Evolutionary conservation across 2,329 filamentous ascomycete species (phyloP).

Genomic region (Colletotrichum gigasporum): DNA sequence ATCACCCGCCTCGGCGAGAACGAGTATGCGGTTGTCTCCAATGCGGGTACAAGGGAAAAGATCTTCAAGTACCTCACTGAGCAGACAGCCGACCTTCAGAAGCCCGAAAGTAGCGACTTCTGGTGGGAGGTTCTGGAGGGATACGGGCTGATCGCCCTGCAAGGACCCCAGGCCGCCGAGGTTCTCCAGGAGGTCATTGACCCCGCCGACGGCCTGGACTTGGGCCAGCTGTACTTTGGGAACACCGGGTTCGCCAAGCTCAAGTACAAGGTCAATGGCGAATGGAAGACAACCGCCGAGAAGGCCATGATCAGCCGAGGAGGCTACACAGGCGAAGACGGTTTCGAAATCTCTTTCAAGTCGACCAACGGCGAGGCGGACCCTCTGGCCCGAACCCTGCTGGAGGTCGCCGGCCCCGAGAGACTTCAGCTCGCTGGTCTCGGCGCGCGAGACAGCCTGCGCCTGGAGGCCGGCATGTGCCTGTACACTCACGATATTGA

Average conservation of each 20-base stretch:
- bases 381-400: conserved; percentile 67
- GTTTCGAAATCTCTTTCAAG: conserved; percentile 90
- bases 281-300: conserved; percentile 56
- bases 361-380: conserved; percentile 47
- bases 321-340: conserved; percentile 97
- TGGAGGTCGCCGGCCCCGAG: conserved; percentile 67
- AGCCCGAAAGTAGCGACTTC: conserved; percentile 65
- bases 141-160: conserved; percentile 85
- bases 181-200: conserved; percentile 73
- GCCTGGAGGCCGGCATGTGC: conserved; percentile 97
- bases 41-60: conserved; percentile 91
- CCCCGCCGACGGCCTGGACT: conserved; percentile 58
- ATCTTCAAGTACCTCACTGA: conserved; percentile 80
- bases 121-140: conserved; percentile 76
- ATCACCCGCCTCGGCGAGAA: conserved; percentile 81
- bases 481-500: conserved; percentile 99
- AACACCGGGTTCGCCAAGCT: conserved; percentile 74
- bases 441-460: conserved; percentile 89
- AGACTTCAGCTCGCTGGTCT: conserved; percentile 83
- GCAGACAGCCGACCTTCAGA: conserved; percentile 71
- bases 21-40: conserved; percentile 92
- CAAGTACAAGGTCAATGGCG: conserved; percentile 61
- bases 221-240: conserved; percentile 84
- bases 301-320: conserved; percentile 78
- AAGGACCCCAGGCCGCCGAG: conserved; percentile 80